Evolutionary conservation across 2,329 filamentous ascomycete species (phyloP).

Genomic region (Trichoderma semiorbis): DNA sequence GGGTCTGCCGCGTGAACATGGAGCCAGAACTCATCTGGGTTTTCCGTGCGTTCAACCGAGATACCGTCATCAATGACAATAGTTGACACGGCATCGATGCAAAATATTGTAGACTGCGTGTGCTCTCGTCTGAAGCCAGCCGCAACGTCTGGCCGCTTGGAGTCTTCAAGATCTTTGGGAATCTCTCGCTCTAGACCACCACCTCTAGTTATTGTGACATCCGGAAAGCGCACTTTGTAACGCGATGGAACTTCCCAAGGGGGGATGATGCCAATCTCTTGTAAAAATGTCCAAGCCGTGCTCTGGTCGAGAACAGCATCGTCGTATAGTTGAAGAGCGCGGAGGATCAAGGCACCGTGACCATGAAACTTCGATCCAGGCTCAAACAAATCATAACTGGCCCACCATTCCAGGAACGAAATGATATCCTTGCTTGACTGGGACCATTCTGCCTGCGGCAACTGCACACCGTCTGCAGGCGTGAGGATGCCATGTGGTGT

Average conservation of each 20-base stretch:
- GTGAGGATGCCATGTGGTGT: conserved; percentile 47
- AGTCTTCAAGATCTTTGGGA: conserved; percentile 33
- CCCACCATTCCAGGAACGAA: conserved; percentile 67
- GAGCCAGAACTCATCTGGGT: conserved; percentile 62
- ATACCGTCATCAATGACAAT: conserved; percentile 76
- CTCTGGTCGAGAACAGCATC: conserved; percentile 39
- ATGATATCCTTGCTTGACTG: conserved; percentile 49
- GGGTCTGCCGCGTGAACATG: conserved; percentile 78
- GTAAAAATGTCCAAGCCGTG: conserved; percentile 62
- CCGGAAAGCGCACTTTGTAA: conserved; percentile 57
- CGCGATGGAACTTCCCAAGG: conserved; percentile 68
- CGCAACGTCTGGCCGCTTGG: conserved; percentile 43
- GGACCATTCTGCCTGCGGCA: conserved; percentile 29
- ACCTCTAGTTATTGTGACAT: conserved; percentile 41
- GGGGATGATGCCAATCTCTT: conserved; percentile 68
- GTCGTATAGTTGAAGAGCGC: conserved; percentile 57
- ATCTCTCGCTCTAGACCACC: conserved; percentile 39
- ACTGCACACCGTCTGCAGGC: conserved; percentile 25
- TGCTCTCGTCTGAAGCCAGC: conserved; percentile 55
- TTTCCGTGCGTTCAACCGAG: conserved; percentile 60
- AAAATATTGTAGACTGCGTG: conserved; percentile 59
- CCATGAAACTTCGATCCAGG: conserved; percentile 52
- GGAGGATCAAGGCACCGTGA: conserved; percentile 62
- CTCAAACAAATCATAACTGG: conserved; percentile 53
- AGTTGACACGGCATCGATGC: conserved; percentile 66